Base-by-base conservation (phyloP, 495 filamentous ascomycete species). In the Cudoniella acicularis region DNA sequence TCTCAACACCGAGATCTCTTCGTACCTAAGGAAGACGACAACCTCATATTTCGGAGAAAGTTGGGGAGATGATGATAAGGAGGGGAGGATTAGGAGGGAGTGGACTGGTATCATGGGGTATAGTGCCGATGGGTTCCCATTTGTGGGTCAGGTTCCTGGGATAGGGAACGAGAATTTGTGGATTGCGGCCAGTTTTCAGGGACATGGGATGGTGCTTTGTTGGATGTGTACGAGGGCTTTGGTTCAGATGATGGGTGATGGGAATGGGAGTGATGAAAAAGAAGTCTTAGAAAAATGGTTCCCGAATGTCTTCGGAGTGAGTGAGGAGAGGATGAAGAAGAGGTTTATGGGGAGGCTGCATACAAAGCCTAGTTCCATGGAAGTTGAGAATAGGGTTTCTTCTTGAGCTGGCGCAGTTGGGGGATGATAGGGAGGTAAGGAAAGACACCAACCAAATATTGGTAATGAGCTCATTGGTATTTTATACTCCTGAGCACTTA, bases 81-180 rank as follows among this genome's bases (percentile, higher is more conserved):
- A 77, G 2, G 83, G 78, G 10, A 76, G 84, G 43, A 73, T 90
- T 49, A 75, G 83, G 24, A 73, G 71, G 49, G 75, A 81, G 59
- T 87, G 83, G 84, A 84, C 79, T 10, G 84, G 84, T 0, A 83
- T 85, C 40, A 87, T 86, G 83, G 83, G 81, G 0, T 77, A 74
- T 22, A 79, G 72, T 17, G 73, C 77, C 0, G 82, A 86, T 60
- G 81, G 78, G 10, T 71, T 79, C 21, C 83, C 83, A 0, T 77
- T 83, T 58, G 79, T 87, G 4, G 77, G 79, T 9, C 68, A 76
- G 65, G 65, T 81, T 52, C 54, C 49, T 23, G 54, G 49, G 3
- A 17, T 46, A 4, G 68, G 72, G 48, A 64, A 71, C 25, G 10
- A 13, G 40, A 74, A 71, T 1, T 53, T 83, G 22, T 85, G 81